Conservation (phyloP, 805 yeast genomes). For the Candida maesae region DNA sequence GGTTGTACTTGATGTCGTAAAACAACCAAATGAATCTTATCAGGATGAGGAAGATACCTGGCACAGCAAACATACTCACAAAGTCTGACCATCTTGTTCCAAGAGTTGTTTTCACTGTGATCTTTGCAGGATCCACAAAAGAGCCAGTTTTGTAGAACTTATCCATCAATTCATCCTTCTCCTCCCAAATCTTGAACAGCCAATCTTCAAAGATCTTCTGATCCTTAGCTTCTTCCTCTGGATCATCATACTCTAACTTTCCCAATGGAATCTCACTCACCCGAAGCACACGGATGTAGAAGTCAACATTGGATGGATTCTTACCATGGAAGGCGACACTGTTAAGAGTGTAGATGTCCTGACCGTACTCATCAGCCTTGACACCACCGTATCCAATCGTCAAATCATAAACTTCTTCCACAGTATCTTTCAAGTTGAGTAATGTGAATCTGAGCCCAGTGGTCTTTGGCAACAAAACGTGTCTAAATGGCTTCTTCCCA, state of each 20-base stretch:
- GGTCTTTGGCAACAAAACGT: constrained; percentile 76
- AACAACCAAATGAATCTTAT: constrained; percentile 11
- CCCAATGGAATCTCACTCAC: constrained; percentile 63
- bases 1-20: constrained; percentile 5
- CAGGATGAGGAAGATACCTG: constrained; percentile 24
- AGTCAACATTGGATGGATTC: constrained; percentile 64
- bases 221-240: constrained; percentile 36
- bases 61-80: constrained; percentile 32
- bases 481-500: constrained; percentile 46
- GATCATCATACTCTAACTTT: constrained; percentile 41
- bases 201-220: constrained; percentile 61
- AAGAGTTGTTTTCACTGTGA: constrained; percentile 21
- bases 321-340: constrained; percentile 63
- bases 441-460: constrained; percentile 75
- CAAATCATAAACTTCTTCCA: constrained; percentile 67
- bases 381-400: constrained; percentile 83
- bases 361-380: constrained; percentile 61
- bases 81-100: constrained; percentile 25
- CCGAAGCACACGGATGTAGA: constrained; percentile 57
- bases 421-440: constrained; percentile 47
- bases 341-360: constrained; percentile 64
- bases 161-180: constrained; percentile 73
- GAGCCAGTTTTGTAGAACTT: constrained; percentile 52
- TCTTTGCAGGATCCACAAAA: constrained; percentile 40
- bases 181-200: constrained; percentile 70